Percentiles rank a stretch among this genome's conserved stretches.
Evolutionary conservation across 2,329 filamentous ascomycete genomes (phyloP).

Genomic region (Microcyclosporella mali): DNA sequence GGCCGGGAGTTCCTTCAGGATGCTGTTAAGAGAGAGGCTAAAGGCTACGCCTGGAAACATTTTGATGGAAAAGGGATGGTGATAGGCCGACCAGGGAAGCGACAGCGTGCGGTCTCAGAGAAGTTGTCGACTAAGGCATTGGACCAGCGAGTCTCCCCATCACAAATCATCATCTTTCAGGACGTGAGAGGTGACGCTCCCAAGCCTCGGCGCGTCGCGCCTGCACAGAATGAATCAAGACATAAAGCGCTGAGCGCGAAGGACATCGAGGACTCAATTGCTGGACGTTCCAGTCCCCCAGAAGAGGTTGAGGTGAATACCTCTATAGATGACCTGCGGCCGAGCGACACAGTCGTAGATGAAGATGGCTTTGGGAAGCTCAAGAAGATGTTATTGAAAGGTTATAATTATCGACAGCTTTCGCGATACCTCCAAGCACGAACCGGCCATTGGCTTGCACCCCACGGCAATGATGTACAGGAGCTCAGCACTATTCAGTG

Average conservation of each 20-base stretch:
- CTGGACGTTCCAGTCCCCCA: slow-evolving; percentile 10
- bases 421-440: slow-evolving; percentile 15
- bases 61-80: slow-evolving; percentile 34
- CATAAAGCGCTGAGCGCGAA: slow-evolving; percentile 15
- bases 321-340: slow-evolving; percentile 25
- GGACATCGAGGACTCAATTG: slow-evolving; percentile 20
- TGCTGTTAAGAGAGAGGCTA: neutral
- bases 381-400: slow-evolving; percentile 13
- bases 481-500: slow-evolving; percentile 11
- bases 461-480: neutral
- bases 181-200: slow-evolving; percentile 10
- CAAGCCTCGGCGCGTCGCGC: neutral
- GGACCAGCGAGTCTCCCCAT: slow-evolving; percentile 15
- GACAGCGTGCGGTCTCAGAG: slow-evolving; percentile 22
- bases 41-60: slow-evolving; percentile 2
- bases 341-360: slow-evolving; percentile 19
- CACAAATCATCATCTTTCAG: slow-evolving; percentile 19
- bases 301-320: slow-evolving; percentile 23
- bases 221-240: neutral
- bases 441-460: neutral
- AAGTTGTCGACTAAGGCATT: slow-evolving; percentile 19
- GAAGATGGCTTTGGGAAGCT: slow-evolving; percentile 17
- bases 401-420: slow-evolving; percentile 25
- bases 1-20: neutral
- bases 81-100: slow-evolving; percentile 23